A percentile compares a stretch with the other conserved stretches of the same genome.
Evolutionary conservation across 2,329 filamentous ascomycete genomes (phyloP).

Genomic region (Microsporum canis): DNA sequence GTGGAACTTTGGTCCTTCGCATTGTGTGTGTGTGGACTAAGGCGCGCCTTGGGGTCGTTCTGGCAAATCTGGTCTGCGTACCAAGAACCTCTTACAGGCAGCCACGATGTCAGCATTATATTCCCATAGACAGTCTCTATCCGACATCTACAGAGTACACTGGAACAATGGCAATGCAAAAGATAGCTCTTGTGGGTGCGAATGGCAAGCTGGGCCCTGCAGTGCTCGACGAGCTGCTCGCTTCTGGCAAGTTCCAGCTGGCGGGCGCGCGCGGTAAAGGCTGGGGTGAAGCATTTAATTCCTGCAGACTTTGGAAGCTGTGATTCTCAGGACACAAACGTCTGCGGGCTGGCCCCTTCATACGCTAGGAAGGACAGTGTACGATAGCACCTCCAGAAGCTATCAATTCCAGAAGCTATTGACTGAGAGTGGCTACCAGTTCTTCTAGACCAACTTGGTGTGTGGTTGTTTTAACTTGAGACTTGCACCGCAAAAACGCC

Average conservation of each 20-base stretch:
- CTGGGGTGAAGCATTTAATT: slow-evolving; percentile 10
- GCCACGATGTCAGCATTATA: too few species aligned
- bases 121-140: too few species aligned
- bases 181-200: slow-evolving; percentile 8
- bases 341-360: slow-evolving; percentile 5
- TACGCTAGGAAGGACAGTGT: slow-evolving; percentile 7
- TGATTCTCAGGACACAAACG: slow-evolving; percentile 8
- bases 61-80: too few species aligned
- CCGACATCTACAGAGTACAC: too few species aligned
- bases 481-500: slow-evolving; percentile 2
- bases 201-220: slow-evolving; percentile 6
- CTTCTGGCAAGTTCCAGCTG: slow-evolving; percentile 6
- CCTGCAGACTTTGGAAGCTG: slow-evolving; percentile 10
- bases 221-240: slow-evolving; percentile 5
- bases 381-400: slow-evolving; percentile 1
- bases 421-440: neutral
- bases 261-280: slow-evolving; percentile 7
- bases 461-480: slow-evolving; percentile 7
- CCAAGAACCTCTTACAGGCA: too few species aligned
- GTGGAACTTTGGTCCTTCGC: too few species aligned
- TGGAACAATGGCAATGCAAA: slow-evolving; percentile 1
- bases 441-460: slow-evolving; percentile 8
- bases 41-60: too few species aligned
- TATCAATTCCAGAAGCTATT: neutral
- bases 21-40: too few species aligned